phyloP scores from a whole-genome alignment of 2,329 filamentous ascomycete genomes.

The Sclerotinia sclerotiorum region DNA sequence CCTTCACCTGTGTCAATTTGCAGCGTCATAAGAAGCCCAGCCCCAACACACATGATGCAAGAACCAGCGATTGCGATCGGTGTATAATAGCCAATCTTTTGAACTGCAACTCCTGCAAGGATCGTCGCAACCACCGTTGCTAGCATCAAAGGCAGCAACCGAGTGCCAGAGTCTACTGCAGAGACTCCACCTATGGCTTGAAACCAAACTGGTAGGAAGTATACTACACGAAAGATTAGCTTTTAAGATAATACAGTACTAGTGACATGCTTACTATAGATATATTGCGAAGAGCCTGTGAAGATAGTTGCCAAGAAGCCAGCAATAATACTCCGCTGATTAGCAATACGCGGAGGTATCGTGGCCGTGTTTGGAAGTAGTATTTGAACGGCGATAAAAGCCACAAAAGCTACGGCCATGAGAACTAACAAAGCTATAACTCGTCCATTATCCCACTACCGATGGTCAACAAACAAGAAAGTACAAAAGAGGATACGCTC shows the following conservation, averaged over 20 bases:
- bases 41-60: conserved; percentile 24
- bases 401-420: conserved; percentile 36
- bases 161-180: conserved; percentile 47
- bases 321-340: conserved; percentile 36
- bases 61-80: conserved; percentile 28
- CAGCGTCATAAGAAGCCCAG: conserved; percentile 41
- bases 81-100: conserved; percentile 40
- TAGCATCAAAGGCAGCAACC: conserved; percentile 41
- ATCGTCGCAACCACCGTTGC: conserved; percentile 34
- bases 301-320: conserved; percentile 29
- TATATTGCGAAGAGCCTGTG: background rate
- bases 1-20: conserved; percentile 41
- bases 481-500: background rate
- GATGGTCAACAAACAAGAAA: background rate
- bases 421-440: conserved; percentile 41
- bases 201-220: conserved; percentile 50
- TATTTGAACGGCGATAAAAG: conserved; percentile 39
- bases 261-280: background rate
- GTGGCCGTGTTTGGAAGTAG: conserved; percentile 32
- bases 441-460: conserved; percentile 25
- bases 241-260: background rate
- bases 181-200: conserved; percentile 45
- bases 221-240: conserved; percentile 26
- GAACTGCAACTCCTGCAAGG: conserved; percentile 27
- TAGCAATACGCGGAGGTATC: conserved; percentile 43